Conservation (phyloP, 1,284 basidiomycete species). For the Irpex sp. region DNA sequence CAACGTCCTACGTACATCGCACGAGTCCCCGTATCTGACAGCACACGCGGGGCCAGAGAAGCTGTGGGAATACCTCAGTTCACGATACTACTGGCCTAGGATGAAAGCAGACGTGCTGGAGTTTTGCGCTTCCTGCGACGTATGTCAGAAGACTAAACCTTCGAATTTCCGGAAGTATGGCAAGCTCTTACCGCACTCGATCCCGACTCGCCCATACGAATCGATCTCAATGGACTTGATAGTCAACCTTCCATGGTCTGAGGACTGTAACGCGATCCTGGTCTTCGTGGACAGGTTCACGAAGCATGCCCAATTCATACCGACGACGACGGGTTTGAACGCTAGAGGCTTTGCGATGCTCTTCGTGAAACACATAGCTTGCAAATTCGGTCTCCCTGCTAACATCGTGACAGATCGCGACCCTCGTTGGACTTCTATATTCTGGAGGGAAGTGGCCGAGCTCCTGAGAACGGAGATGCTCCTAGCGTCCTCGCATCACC, state of each 20-base stretch:
- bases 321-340: conserved; percentile 13
- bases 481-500: conserved; percentile 23
- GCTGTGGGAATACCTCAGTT: too few species aligned
- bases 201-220: not conserved
- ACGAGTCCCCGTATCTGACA: too few species aligned
- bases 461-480: conserved; percentile 14
- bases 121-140: too few species aligned
- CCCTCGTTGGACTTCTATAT: conserved; percentile 19
- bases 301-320: conserved; percentile 33
- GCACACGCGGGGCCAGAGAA: too few species aligned
- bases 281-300: conserved; percentile 7
- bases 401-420: conserved; percentile 24
- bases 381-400: conserved; percentile 19
- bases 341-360: conserved; percentile 14
- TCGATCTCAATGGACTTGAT: too few species aligned
- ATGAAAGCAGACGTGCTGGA: too few species aligned
- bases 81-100: too few species aligned
- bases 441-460: conserved; percentile 20
- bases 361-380: conserved; percentile 17
- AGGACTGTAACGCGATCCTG: not conserved
- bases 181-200: not conserved
- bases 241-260: not conserved
- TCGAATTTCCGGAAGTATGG: not conserved
- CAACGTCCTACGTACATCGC: too few species aligned
- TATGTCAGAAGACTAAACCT: not conserved